Evolutionary conservation across 108 stramenopile genomes (phyloP).

Genomic region (Nitzschia palea): DNA sequence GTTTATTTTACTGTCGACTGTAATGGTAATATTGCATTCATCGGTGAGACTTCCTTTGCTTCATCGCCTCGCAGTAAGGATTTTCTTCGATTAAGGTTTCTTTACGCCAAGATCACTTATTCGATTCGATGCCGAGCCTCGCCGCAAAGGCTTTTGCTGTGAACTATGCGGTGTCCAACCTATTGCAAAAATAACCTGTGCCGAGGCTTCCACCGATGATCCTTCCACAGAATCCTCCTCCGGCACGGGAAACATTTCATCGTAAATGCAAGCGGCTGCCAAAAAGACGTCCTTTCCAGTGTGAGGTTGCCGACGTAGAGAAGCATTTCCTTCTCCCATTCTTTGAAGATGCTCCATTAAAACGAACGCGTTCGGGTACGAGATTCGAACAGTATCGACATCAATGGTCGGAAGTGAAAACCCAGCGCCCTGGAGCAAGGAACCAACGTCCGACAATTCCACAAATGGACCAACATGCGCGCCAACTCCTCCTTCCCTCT

Average conservation of each 20-base stretch:
- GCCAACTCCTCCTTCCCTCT: conserved; percentile 91
- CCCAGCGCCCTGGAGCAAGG: conserved; percentile 83
- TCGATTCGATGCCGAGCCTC: conserved; percentile 76
- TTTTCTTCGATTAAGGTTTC: too few relatives aligned
- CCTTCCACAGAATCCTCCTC: conserved; percentile 41
- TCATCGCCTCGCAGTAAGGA: too few relatives aligned
- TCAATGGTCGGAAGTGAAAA: conserved; percentile 95
- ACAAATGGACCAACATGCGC: conserved; percentile 94
- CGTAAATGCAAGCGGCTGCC: conserved; percentile 88
- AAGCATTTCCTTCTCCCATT: conserved; percentile 96
- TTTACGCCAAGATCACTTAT: conserved; percentile 50
- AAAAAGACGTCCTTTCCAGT: conserved; percentile 84
- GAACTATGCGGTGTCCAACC: conserved; percentile 96
- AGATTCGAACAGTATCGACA: conserved; percentile 87
- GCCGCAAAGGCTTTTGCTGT: conserved; percentile 84
- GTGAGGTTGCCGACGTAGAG: conserved; percentile 48
- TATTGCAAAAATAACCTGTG: conserved; percentile 94
- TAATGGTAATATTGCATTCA: too few relatives aligned
- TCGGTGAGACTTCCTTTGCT: too few relatives aligned
- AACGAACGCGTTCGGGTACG: conserved; percentile 67
- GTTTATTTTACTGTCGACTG: too few relatives aligned
- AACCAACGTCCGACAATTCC: conserved; percentile 89
- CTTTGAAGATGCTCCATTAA: conserved; percentile 94
- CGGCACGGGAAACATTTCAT: conserved; percentile 70
- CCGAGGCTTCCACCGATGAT: conserved; percentile 66